Evolutionary conservation across 768 basidiomycete genomes (phyloP), one percentile per base, ranked within the genome.

Genomic region (Chlorophyllum brunneum): DNA sequence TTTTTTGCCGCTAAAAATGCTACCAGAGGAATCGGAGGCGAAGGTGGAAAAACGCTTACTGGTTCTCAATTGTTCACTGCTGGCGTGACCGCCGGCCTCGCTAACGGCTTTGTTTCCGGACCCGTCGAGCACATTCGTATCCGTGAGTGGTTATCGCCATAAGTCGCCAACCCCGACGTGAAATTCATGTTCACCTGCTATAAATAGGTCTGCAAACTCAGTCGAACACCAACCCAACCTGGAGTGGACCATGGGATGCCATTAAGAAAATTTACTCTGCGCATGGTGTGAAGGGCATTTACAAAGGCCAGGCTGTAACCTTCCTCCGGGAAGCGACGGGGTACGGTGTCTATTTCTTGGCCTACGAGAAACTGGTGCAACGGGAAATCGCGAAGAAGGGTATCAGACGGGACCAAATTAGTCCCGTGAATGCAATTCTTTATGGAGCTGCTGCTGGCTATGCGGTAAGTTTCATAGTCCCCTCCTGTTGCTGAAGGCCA

Each of bases 51-150:
- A 61, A 68, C 68, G 9, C 77, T 94, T 10, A 75, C 72, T 34
- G 71, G 72, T 23, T 65, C 67, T 13, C 93, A 98, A 66, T 74
- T 95, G 10, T 79, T 90, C 57, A 61, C 73, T 1, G 78, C 92
- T 15, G 95, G 95, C 57, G 82, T 92, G 3, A 71, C 83, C 31
- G 95, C 95, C 20, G 95, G 95, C 23, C 68, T 97, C 23, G 85
- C 91, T 8, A 98, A 98, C 63, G 87, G 92, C 24, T 76, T 95
- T 54, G 93, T 97, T 31, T 95, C 94, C 0, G 93, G 94, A 1
- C 95, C 95, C 5, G 95, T 98, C 15, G 95, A 98, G 67, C 95
- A 98, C 64, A 94, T 98, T 65, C 90, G 95, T 72, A 98, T 98
- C 58, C 85, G 92, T 92, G 59, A 65, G 88, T 61, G 50, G 15